Base-by-base conservation (phyloP, 2,329 filamentous ascomycete genomes). In the Thelonectria blattea region DNA sequence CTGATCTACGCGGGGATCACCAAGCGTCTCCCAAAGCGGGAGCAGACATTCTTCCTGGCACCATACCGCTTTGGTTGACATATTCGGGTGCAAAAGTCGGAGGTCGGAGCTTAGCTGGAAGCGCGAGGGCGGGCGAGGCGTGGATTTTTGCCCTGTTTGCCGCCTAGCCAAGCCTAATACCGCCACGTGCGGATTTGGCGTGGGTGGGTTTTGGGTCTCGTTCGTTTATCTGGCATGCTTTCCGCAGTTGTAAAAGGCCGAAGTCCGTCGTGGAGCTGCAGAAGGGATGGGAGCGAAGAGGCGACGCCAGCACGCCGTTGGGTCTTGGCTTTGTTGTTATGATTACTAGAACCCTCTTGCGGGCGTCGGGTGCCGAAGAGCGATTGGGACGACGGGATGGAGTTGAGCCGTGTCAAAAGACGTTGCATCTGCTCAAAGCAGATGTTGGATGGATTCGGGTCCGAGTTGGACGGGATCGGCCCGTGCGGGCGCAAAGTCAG, bases 1-100 rank as follows among this genome's bases (percentile, higher is more conserved):
- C 32, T 56, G 60, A 65, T 60, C 64, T 43, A 41, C 41, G 20
- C 27, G 54, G 24, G 53, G 47, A 42, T 32, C 14, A 24, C 18
- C 42, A 42, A n/a, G 39, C 39, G 12, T 10, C 5, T 34, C 32
- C 12, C 32, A 10, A 3, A 34, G 15, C 15, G 14, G 7, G 3
- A 5, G 34, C 27, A 9, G 8, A 30, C 27, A 30, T 30, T 30
- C 22, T 22, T n/a, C 27, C 37, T 17, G 10, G 18, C 49, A 42
- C 41, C 53, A 34, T 69, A 52, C 67, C 67, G 46, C 32, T 67
- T 67, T 59, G 27, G 65, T 64, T 53, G 39, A 43, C 37, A 20
- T 18, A 37, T 30, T 20, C 43, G 42, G 50, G 48, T 55, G 56
- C 51, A 30, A 58, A 60, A 34, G 64, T 71, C 68, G 68, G 68